Evolutionary conservation across 129 eudicot genomes (phyloP).

Genomic region (Chrysanthemum seticuspe): DNA sequence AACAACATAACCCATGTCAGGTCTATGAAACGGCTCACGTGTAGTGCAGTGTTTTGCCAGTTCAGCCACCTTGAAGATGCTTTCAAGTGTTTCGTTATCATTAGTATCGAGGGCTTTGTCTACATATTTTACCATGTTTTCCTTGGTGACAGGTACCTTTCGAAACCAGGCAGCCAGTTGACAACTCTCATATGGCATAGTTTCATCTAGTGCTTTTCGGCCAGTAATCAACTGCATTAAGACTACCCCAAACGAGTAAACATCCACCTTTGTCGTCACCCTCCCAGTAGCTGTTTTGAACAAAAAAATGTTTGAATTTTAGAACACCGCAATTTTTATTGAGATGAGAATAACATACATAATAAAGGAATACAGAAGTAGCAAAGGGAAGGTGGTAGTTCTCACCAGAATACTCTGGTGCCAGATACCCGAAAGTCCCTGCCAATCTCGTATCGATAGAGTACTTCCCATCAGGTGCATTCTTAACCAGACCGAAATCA

Average conservation of each 20-base stretch:
- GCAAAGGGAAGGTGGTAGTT: no score
- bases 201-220: constrained; percentile 36
- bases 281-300: constrained; percentile 39
- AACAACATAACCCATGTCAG: constrained; percentile 44
- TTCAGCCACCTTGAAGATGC: constrained; percentile 46
- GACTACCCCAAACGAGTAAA: constrained; percentile 45
- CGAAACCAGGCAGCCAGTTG: constrained; percentile 43
- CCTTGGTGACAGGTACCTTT: constrained; percentile 30
- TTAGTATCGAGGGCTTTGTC: constrained; percentile 35
- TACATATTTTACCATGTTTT: constrained; percentile 22
- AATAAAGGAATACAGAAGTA: no score
- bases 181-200: constrained; percentile 30
- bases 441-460: no score
- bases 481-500: no score
- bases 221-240: constrained; percentile 48
- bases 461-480: no score
- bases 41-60: constrained; percentile 45
- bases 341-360: no score
- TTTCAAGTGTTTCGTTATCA: constrained; percentile 34
- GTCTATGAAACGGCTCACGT: constrained; percentile 39
- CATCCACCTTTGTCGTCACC: constrained; percentile 48
- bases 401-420: no score
- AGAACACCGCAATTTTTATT: no score
- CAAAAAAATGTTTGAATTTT: no score
- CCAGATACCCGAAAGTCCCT: no score